Evolutionary conservation across 139 green algal genomes (phyloP).

Genomic region (Gonium pectorale): DNA sequence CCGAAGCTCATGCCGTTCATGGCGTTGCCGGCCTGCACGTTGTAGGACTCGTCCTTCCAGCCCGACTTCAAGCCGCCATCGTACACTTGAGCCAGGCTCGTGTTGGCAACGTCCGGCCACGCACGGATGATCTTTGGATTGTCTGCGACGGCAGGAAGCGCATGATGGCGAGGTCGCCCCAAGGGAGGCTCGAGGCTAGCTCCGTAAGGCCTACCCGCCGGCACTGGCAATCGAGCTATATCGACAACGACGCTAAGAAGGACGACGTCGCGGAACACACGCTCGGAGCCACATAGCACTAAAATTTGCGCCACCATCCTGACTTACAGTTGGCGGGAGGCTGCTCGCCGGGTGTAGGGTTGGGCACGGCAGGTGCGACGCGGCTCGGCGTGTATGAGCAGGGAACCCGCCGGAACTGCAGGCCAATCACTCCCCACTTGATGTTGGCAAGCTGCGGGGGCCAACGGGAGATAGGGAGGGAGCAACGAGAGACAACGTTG

Average conservation of each 20-base stretch:
- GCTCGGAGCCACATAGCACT: too few species aligned
- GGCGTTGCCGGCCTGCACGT: neutral
- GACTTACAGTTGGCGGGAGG: neutral
- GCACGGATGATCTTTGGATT: neutral
- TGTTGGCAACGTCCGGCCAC: constrained; percentile 1
- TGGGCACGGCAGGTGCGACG: neutral
- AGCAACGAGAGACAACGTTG: too few species aligned
- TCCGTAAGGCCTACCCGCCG: too few species aligned
- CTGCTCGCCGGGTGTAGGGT: constrained; percentile 38
- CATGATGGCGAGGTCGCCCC: too few species aligned
- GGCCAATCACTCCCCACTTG: constrained; percentile 52
- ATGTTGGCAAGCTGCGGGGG: constrained; percentile 36
- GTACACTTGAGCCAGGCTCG: neutral
- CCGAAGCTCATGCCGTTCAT: constrained; percentile 8
- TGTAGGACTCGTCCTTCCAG: constrained; percentile 24
- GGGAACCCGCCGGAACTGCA: constrained; percentile 41
- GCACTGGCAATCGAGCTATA: too few species aligned
- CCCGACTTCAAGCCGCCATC: neutral
- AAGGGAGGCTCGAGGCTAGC: too few species aligned
- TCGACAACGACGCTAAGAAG: too few species aligned
- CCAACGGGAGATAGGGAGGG: too few species aligned
- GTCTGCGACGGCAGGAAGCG: too few species aligned
- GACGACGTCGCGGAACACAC: too few species aligned
- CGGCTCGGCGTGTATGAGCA: constrained; percentile 33
- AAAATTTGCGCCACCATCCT: too few species aligned